Evolutionary conservation across 139 green algal genomes (phyloP).

Genomic region (Raphidocelis subcapitata): DNA sequence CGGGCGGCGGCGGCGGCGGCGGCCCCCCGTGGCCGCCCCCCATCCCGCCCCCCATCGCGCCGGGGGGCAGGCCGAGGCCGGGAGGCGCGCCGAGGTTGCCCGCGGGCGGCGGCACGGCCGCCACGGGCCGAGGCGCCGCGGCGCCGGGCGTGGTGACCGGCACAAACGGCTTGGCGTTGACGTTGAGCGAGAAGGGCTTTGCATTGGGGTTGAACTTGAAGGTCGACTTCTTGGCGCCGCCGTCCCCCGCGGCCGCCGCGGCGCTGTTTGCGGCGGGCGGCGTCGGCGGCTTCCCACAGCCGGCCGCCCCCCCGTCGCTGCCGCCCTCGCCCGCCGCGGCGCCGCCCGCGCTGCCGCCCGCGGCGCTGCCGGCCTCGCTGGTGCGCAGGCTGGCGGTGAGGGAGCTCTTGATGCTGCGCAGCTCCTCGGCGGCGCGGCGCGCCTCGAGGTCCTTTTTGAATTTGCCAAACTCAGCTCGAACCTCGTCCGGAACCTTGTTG

Average conservation of each 20-base stretch:
- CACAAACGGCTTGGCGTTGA: conserved; percentile 60
- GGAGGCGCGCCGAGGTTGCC: no score
- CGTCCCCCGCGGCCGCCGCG: neutral
- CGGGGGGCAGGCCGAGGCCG: no score
- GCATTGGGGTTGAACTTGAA: conserved; percentile 55
- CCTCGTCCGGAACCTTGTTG: conserved; percentile 9
- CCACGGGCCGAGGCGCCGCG: no score
- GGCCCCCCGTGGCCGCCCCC: no score
- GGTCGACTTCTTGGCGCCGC: conserved; percentile 17
- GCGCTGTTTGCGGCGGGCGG: neutral
- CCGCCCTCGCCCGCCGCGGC: neutral
- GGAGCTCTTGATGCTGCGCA: conserved; percentile 3
- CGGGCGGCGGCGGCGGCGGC: no score
- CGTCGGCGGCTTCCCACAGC: neutral
- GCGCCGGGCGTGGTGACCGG: conserved; percentile 14
- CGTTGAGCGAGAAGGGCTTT: conserved; percentile 61
- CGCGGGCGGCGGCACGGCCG: no score
- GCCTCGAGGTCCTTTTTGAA: conserved; percentile 26
- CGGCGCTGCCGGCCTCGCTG: neutral
- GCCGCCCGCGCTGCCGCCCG: conserved; percentile 10
- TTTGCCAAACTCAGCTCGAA: conserved; percentile 12
- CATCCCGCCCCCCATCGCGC: no score
- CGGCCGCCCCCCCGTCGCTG: neutral
- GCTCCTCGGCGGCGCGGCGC: conserved; percentile 6
- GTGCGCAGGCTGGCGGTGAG: conserved; percentile 12